Base-by-base conservation (phyloP, 768 basidiomycete genomes). In the Hebeloma cylindrosporum region DNA sequence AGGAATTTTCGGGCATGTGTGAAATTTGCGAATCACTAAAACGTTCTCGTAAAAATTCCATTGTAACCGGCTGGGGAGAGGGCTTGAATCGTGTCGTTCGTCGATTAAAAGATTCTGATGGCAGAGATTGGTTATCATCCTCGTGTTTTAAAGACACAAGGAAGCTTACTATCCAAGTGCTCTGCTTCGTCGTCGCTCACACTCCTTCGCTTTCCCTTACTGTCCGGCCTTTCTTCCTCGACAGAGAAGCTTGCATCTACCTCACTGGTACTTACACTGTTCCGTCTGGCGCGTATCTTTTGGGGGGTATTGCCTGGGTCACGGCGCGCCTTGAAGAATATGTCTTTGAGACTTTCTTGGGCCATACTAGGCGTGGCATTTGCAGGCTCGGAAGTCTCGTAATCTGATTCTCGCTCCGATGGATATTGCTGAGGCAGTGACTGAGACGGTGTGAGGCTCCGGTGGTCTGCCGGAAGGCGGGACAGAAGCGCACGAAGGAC, bases 131-230 rank as follows among this genome's bases (percentile, higher is more conserved):
- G 37, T 21, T n/a, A n/a, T n/a, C n/a, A 4, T 27, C 17, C 11
- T 9, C 16, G 8, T 38, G 17, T 32, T n/a, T 28, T 18, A 28
- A 11, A 57, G 25, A 38, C 26, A 45, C 43, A 37, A 54, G 14
- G 16, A n/a, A 42, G 63, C 82, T 57, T 62, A 86, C 84, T 70
- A 43, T 71, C 61, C 25, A 58, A 56, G 49, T 72, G 73, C 26
- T 83, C 83, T 2, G 66, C 60, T 56, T 86, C 85, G 56, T 87
- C 84, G 52, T 87, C 85, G 54, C 83, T 85, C 52, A 81, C 48
- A 56, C 81, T 86, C 52, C 67, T 72, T 27, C 78, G 71, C 48
- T 81, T 78, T 7, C 70, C 73, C 60, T 73, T 81, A 47, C 64
- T 68, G 43, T 62, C 68, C 17, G 63, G 60, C 46, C 70, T 63